phyloP scores from a whole-genome alignment of 805 yeast genomes.

The Spathaspora hagerdaliae region DNA sequence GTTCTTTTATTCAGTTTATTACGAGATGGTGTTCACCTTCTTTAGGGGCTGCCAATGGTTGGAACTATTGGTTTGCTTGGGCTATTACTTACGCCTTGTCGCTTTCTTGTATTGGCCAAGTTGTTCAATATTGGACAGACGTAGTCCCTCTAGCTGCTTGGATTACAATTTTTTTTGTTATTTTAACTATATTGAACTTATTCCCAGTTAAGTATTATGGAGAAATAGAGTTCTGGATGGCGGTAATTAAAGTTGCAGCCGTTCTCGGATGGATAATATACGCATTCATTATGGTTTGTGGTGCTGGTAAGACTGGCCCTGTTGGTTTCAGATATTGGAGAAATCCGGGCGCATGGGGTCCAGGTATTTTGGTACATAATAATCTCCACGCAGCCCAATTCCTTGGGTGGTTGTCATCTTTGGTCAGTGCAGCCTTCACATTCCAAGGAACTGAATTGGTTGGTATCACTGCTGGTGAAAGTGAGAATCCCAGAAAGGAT shows the following conservation, averaged over 20 bases:
- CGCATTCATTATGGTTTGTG: constrained; percentile 68
- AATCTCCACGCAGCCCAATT: constrained; percentile 69
- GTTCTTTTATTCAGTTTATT: constrained; percentile 68
- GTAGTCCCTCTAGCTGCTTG: constrained; percentile 70
- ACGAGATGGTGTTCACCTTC: constrained; percentile 67
- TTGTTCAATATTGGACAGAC: constrained; percentile 60
- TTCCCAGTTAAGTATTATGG: constrained; percentile 71
- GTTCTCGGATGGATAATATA: constrained; percentile 66
- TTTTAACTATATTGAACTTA: constrained; percentile 49
- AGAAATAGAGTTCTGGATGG: constrained; percentile 74
- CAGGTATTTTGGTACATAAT: constrained; percentile 69
- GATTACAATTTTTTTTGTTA: no score
- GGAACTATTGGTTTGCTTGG: constrained; percentile 83
- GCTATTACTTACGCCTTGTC: constrained; percentile 73
- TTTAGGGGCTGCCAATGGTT: constrained; percentile 66
- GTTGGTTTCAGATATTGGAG: no score
- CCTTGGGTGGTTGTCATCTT: constrained; percentile 71
- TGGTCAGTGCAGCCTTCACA: constrained; percentile 74
- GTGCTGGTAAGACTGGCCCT: no score
- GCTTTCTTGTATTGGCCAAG: constrained; percentile 65
- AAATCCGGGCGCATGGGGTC: no score
- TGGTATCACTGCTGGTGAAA: constrained; percentile 74
- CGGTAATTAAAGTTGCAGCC: constrained; percentile 62
- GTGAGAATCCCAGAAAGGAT: constrained; percentile 62
- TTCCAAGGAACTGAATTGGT: constrained; percentile 77